Percentiles rank a stretch among this genome's conserved stretches.
These are phyloP conservation scores for Wallemia mellicola DNA, from an alignment of 1,284 basidiomycete species.

Conservation along the genomic window DNA sequence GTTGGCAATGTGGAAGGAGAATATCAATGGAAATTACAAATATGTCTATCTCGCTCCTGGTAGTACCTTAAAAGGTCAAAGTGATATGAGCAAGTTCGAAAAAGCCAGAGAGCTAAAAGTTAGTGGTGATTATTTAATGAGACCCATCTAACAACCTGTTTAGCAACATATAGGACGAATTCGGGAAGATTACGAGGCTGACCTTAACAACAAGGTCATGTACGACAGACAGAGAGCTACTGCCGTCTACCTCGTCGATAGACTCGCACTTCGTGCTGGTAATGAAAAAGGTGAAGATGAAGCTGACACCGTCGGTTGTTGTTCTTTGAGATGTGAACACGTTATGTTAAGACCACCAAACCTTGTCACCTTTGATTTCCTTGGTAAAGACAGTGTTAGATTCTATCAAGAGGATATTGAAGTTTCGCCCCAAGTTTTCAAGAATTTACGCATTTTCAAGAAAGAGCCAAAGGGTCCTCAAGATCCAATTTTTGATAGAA, in stretches of 20 bases:
- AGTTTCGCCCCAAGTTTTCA: slow-evolving; percentile 64
- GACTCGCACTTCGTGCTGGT: slow-evolving; percentile 73
- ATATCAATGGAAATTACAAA: slow-evolving; percentile 68
- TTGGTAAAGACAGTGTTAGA: slow-evolving; percentile 90
- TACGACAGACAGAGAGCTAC: slow-evolving; percentile 75
- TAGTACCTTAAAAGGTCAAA: slow-evolving; percentile 81
- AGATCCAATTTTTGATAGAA: slow-evolving; percentile 73
- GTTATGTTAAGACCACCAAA: slow-evolving; percentile 64
- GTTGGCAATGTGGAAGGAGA: slow-evolving; percentile 93
- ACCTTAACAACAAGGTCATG: slow-evolving; percentile 67
- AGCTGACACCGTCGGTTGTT: slow-evolving; percentile 89
- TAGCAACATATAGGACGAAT: slow-evolving; percentile 62
- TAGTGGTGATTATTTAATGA: slow-evolving; percentile 6
- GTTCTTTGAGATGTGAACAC: slow-evolving; percentile 77
- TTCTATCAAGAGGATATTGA: slow-evolving; percentile 58
- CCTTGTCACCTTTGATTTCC: slow-evolving; percentile 64
- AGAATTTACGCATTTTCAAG: slow-evolving; percentile 62
- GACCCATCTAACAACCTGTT: not conserved
- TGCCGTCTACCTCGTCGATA: slow-evolving; percentile 90
- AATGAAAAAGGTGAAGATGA: slow-evolving; percentile 97
- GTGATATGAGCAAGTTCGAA: slow-evolving; percentile 83
- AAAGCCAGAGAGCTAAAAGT: slow-evolving; percentile 85
- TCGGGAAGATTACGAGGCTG: slow-evolving; percentile 51
- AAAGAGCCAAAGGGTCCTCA: slow-evolving; percentile 63
- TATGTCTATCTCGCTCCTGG: slow-evolving; percentile 88